Base-by-base conservation (phyloP, 257 asterid species). In the Echium plantagineum region DNA sequence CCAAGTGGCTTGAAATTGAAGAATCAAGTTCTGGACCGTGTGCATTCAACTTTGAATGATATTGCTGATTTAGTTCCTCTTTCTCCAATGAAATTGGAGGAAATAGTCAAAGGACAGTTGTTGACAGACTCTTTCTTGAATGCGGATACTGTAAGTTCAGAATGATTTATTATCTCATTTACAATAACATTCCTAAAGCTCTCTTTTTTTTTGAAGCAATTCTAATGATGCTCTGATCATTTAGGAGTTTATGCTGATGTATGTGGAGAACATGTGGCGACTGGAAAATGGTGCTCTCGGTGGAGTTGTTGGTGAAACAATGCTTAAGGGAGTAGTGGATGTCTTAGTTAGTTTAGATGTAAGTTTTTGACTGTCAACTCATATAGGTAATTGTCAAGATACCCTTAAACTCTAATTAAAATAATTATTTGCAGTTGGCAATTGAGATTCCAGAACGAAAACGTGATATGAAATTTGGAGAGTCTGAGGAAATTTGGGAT, bases 401-500 rank as follows among this genome's bases (percentile, higher is more conserved):
- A 57, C 65, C 59, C 55, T 42, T 13, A 52, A 46, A 46, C 61
- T 24, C 35, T 15, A 9, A 53, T 57, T n/a, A n/a, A 12, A 24
- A 62, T 64, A 71, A 42, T 53, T 42, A 63, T 58, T 61, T 64
- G 52, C 49, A 54, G 86, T 97, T 94, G 89, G 75, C 87, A 84
- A 64, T 79, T 93, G 69, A 60, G 83, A 16, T 89, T 94, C 95
- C 88, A 84, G 82, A 79, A 75, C 90, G 89, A 62, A 83, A 83
- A 52, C 89, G 86, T 59, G 96, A 89, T 61, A 82, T 86, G 84
- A 96, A 89, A 82, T 78, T 93, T 64, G 97, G 85, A 71, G 94
- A 86, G 68, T 78, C 84, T 53, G 91, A 86, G 68, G 81, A 75
- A 21, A 78, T 75, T 18, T 77, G 47, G 9, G 77, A 83, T 75